Percentiles rank a stretch among this genome's conserved stretches.
phyloP scores from a whole-genome alignment of 176 grass and related monocot species.

The Pontederia paniculata region DNA sequence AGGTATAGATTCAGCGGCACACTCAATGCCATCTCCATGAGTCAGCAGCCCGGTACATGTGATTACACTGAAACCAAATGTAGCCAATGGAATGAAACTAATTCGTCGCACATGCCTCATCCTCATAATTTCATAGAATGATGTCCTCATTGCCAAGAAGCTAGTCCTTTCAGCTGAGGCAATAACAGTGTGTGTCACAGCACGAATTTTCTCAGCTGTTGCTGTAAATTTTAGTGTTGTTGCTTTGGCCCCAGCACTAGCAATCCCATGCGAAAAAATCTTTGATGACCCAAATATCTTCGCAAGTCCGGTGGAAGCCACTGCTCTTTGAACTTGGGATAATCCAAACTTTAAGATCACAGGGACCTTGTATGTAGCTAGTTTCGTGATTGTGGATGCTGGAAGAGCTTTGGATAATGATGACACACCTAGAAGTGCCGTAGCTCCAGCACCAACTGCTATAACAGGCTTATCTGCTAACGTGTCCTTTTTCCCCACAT shows the following conservation, averaged over 20 bases:
- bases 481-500: slow-evolving; percentile 36
- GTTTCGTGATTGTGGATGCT: slow-evolving; percentile 58
- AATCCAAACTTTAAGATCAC: slow-evolving; percentile 46
- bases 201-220: slow-evolving; percentile 74
- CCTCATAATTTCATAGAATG: slow-evolving; percentile 95
- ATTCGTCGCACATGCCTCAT: slow-evolving; percentile 41
- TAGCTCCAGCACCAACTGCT: slow-evolving; percentile 74
- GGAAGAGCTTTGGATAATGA: slow-evolving; percentile 68
- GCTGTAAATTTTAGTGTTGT: slow-evolving; percentile 47
- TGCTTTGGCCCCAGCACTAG: slow-evolving; percentile 39
- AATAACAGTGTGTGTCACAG: slow-evolving; percentile 55
- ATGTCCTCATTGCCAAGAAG: slow-evolving; percentile 73
- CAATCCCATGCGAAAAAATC: slow-evolving; percentile 26
- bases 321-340: slow-evolving; percentile 55
- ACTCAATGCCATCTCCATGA: slow-evolving; percentile 78
- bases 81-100: slow-evolving; percentile 58
- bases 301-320: slow-evolving; percentile 28
- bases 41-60: slow-evolving; percentile 44
- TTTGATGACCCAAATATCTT: slow-evolving; percentile 29
- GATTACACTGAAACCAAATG: slow-evolving; percentile 65
- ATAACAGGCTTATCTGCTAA: slow-evolving; percentile 62
- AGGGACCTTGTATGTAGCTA: slow-evolving; percentile 57
- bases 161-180: slow-evolving; percentile 60
- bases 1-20: slow-evolving; percentile 56
- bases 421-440: slow-evolving; percentile 54